Conservation (phyloP, 1,284 basidiomycete species). For the Psilocybe mexicana region DNA sequence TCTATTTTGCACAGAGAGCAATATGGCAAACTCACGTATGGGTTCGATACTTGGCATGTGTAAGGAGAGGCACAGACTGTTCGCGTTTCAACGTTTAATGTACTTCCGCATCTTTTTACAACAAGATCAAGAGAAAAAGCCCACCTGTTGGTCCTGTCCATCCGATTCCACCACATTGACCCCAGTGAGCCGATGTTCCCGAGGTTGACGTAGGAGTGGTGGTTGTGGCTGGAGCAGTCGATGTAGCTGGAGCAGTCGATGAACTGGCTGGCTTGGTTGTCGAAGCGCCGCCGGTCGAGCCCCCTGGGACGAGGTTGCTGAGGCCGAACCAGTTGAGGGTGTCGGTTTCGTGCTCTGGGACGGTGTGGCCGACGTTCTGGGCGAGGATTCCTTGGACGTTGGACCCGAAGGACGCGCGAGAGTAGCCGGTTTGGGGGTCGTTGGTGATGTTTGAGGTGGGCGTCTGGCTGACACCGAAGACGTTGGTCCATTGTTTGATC, state of each 20-base stretch:
- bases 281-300: neutral
- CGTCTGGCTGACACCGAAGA: conserved; percentile 43
- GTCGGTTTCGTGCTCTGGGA: conserved; percentile 40
- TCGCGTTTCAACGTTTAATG: too few species aligned
- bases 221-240: too few species aligned
- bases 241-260: too few species aligned
- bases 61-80: conserved; percentile 19
- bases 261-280: too few species aligned
- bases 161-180: conserved; percentile 25
- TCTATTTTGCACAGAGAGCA: too few species aligned
- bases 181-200: conserved; percentile 19
- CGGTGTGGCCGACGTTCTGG: conserved; percentile 45
- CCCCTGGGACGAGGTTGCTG: conserved; percentile 21
- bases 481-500: conserved; percentile 49
- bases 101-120: neutral
- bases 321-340: conserved; percentile 42
- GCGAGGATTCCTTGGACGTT: conserved; percentile 46
- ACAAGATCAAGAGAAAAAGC: conserved; percentile 18
- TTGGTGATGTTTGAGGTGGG: conserved; percentile 40
- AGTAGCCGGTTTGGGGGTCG: conserved; percentile 43
- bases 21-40: conserved; percentile 16
- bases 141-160: conserved; percentile 26
- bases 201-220: conserved; percentile 12
- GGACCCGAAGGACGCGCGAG: conserved; percentile 44
- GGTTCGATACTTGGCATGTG: conserved; percentile 23